Base-by-base conservation (phyloP, 495 filamentous ascomycete genomes). In the Trichoderma erinaceum region DNA sequence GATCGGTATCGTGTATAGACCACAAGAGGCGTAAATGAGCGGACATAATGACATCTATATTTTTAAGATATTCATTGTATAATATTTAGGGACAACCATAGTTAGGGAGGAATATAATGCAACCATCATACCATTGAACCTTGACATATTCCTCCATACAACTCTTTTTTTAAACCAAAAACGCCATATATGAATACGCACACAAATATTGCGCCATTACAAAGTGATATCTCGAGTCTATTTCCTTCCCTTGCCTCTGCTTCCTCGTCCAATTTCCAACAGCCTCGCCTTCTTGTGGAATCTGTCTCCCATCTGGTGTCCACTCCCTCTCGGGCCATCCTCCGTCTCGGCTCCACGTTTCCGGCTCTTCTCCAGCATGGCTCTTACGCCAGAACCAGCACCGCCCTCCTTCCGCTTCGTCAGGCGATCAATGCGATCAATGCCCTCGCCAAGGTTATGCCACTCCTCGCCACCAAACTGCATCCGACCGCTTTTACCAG, bases 381-480 rank as follows among this genome's bases (percentile, higher is more conserved):
- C 83, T 72, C 78, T 81, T n/a, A 80, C 80, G 13, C 86, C 86
- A 41, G 79, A 81, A 65, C 81, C 80, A 43, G 76, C 75, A 25
- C 78, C 78, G 67, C 79, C 81, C 50, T 73, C 75, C 68, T 81
- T 86, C 70, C 84, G 86, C 69, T 81, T 82, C 3, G 90, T 96
- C 73, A 94, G 77, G 67, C 85, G 80, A 68, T 89, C 86, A 73
- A 93, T 91, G 61, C 90, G 81, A 75, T 95, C 90, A 32, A 91
- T 83, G 46, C 92, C 92, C 70, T 90, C 87, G 38, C 87, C 90
- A 16, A 96, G 84, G 4, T 87, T 87, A 56, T 85, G 83, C 89
- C 91, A 93, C 70, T 96, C 92, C 74, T 96, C 93, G 23, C 92
- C 92, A 64, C 91, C 92, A 78, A 88, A 95, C 66, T 71, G 83